Percentiles rank a stretch among this genome's conserved stretches.
phyloP scores from a whole-genome alignment of 148 eudicot species.

The Camellia japonica region DNA sequence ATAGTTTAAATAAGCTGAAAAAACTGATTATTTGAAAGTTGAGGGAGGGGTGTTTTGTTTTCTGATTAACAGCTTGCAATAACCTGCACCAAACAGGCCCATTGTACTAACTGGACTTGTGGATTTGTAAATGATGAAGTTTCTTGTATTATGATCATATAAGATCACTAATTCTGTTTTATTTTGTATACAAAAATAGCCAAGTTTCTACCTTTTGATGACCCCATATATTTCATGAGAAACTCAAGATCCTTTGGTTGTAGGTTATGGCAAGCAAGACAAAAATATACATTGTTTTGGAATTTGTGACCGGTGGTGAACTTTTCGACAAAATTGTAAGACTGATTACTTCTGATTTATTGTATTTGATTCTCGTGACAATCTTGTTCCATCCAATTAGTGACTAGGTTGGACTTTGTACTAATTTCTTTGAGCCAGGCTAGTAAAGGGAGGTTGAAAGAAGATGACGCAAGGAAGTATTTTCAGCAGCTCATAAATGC shows the following conservation, averaged over 20 bases:
- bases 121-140: too few species aligned
- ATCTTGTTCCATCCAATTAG: not conserved
- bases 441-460: constrained; percentile 72
- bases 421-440: constrained; percentile 43
- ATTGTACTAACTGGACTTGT: too few species aligned
- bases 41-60: too few species aligned
- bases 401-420: not conserved
- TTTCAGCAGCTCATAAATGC: constrained; percentile 89
- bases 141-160: too few species aligned
- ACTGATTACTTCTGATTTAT: constrained; percentile 5
- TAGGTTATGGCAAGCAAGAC: constrained; percentile 99
- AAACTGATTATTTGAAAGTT: too few species aligned
- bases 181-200: too few species aligned
- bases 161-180: too few species aligned
- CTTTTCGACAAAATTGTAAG: constrained; percentile 95
- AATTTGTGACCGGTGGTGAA: constrained; percentile 91
- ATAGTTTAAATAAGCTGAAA: too few species aligned
- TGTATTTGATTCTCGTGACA: not conserved
- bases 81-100: too few species aligned
- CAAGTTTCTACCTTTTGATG: constrained; percentile 1
- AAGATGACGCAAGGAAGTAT: constrained; percentile 86
- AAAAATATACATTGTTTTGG: constrained; percentile 84
- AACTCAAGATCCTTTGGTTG: constrained; percentile 24
- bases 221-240: constrained; percentile 14
- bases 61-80: too few species aligned